phyloP scores from a whole-genome alignment of 495 filamentous ascomycete species.

The Barbatosphaeria neglecta region DNA sequence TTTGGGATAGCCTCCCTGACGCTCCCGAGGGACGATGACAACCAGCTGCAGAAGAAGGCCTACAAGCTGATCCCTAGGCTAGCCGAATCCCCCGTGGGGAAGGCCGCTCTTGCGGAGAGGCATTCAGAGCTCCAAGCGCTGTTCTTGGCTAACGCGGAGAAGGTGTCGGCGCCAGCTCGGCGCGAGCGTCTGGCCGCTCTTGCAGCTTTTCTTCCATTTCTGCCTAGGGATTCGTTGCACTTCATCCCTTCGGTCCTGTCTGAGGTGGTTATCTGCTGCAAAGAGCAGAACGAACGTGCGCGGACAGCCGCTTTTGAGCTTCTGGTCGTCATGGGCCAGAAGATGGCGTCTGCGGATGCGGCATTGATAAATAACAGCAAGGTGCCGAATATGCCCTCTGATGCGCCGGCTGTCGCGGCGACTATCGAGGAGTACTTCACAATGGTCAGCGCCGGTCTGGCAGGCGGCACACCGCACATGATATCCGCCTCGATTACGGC shows the following conservation, averaged over 20 bases:
- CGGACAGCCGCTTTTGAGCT: slow-evolving; percentile 81
- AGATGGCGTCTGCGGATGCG: slow-evolving; percentile 55
- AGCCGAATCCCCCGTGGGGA: slow-evolving; percentile 64
- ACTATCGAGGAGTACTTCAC: slow-evolving; percentile 92
- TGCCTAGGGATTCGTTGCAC: slow-evolving; percentile 65
- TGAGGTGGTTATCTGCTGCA: slow-evolving; percentile 87
- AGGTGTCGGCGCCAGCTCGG: slow-evolving; percentile 70
- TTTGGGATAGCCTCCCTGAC: slow-evolving; percentile 76
- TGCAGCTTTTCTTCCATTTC: slow-evolving; percentile 59
- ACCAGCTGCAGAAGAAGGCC: slow-evolving; percentile 97
- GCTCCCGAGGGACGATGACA: slow-evolving; percentile 63
- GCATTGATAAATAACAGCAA: slow-evolving; percentile 70
- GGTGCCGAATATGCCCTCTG: slow-evolving; percentile 69
- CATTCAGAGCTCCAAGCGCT: slow-evolving; percentile 65
- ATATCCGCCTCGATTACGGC: slow-evolving; percentile 89
- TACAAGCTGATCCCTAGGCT: slow-evolving; percentile 93
- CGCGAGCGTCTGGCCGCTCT: slow-evolving; percentile 78
- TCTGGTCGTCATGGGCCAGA: slow-evolving; percentile 75
- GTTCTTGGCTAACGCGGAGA: slow-evolving; percentile 64
- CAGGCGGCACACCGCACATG: slow-evolving; percentile 86
- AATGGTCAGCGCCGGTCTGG: slow-evolving; percentile 93
- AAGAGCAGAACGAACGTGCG: slow-evolving; percentile 93
- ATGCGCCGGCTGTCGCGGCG: slow-evolving; percentile 65
- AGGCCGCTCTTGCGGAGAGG: slow-evolving; percentile 56
- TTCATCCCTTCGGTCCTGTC: slow-evolving; percentile 87